Evolutionary conservation across 192 early-diverging fungal genomes (phyloP).

Genomic region (Coemansia sp.): DNA sequence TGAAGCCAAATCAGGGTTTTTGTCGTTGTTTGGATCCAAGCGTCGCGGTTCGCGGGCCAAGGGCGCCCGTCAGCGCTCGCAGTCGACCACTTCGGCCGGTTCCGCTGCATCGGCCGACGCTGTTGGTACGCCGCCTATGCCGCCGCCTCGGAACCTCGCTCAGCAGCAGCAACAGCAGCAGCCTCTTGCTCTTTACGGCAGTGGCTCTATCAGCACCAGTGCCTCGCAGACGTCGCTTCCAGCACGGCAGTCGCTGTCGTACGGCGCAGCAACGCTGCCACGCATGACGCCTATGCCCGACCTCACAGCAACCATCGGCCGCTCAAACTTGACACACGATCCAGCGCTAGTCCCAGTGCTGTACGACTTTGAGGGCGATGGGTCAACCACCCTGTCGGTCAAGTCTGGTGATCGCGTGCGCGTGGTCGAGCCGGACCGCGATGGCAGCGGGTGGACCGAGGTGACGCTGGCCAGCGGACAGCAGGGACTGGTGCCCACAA

Average conservation of each 20-base stretch:
- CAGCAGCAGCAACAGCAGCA: conserved; percentile 4
- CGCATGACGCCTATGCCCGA: not conserved
- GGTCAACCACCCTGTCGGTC: conserved; percentile 24
- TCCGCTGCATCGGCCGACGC: not conserved
- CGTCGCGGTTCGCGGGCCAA: conserved; percentile 21
- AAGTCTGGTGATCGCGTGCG: conserved; percentile 28
- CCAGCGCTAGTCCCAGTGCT: conserved; percentile 9
- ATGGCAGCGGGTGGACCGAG: conserved; percentile 37
- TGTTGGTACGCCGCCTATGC: not conserved
- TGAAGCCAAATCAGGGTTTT: conserved; percentile 32
- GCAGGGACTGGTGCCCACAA: conserved; percentile 40
- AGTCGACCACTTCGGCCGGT: conserved; percentile 13
- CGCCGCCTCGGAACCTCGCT: not conserved
- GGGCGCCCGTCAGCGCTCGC: conserved; percentile 12
- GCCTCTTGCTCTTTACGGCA: not conserved
- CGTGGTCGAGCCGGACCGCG: conserved; percentile 23
- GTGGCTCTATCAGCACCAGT: not conserved
- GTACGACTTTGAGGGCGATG: conserved; percentile 45
- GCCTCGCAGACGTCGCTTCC: conserved; percentile 11
- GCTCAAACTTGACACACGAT: not conserved
- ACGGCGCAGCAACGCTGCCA: conserved; percentile 8
- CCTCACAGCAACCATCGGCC: too few relatives aligned
- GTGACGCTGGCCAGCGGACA: conserved; percentile 11
- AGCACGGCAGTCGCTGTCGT: not conserved
- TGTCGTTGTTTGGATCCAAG: conserved; percentile 37